Evolutionary conservation across 228 moss, liverwort and hornwort genomes (phyloP), one percentile per base, ranked within the genome.

Genomic region (Sphagnum fallax): DNA sequence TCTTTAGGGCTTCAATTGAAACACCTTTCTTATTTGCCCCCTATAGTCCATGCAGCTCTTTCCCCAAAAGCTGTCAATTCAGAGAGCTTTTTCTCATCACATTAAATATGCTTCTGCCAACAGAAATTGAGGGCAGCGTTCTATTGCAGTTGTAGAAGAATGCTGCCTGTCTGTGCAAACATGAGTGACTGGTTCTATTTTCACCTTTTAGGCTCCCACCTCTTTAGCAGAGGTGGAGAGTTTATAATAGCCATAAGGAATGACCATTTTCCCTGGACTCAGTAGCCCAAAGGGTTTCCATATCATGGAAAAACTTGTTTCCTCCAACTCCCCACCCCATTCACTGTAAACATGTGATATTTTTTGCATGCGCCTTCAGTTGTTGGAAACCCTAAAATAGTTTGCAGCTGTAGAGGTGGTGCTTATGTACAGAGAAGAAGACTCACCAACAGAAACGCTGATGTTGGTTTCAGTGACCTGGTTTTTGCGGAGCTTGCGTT

Each of bases 401-500:
- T 32, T 32, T 32, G 32, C 32, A 32, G 32, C 32, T 32, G 32
- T 32, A 32, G 32, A 3, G 32, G 32, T 32, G 32, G 32, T 32
- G 32, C 32, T 32, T 32, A 32, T 32, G 32, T 32, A 32, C 32
- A 32, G 32, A 32, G 32, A 52, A 48, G 16, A 55, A 53, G 52
- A 74, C 80, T 65, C 75, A 86, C 86, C 86, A 60, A 86, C 86
- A 64, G 86, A 86, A 59, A 86, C 83, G 51, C 83, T 86, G 80
- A 86, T 86, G n/a, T 86, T 86, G 49, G 86, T 86, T 78, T 86
- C 86, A 4, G 86, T 80, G 64, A 86, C 83, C 65, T 86, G 86
- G 80, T 86, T 86, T 72, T 86, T 86, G 53, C 86, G 80, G 59
- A 86, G 83, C 80, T 86, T 86, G 48, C 86, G 86, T 83, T 86